These are phyloP conservation scores for Polychytrium aggregatum DNA, from an alignment of 192 early-diverging fungal genomes.

Conservation along the genomic window DNA sequence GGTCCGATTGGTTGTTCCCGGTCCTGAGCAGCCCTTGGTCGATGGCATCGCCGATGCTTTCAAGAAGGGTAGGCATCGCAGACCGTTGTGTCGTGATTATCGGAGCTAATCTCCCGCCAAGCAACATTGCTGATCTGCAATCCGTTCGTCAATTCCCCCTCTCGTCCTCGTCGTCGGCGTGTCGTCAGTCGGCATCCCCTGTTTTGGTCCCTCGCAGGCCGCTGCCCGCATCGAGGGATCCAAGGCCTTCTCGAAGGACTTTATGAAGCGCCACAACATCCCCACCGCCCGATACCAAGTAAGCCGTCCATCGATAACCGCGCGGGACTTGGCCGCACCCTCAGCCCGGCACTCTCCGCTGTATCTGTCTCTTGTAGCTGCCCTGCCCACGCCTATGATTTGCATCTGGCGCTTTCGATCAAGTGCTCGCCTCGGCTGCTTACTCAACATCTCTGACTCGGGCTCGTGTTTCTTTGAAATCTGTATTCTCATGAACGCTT, in stretches of 20 bases:
- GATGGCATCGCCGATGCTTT: conserved; percentile 78
- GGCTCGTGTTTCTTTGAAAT: too few species aligned
- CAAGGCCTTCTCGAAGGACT: conserved; percentile 97
- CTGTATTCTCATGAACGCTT: too few species aligned
- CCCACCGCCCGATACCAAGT: conserved; percentile 86
- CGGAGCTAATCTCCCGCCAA: neutral
- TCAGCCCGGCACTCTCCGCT: too few species aligned
- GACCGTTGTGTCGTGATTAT: neutral
- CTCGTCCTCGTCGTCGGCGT: too few species aligned
- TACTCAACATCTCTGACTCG: too few species aligned
- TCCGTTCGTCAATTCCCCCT: too few species aligned
- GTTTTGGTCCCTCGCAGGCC: conserved; percentile 81
- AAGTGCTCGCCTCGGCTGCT: too few species aligned
- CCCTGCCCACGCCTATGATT: neutral
- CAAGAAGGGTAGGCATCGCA: conserved; percentile 49
- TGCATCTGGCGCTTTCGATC: too few species aligned
- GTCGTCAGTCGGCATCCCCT: conserved; percentile 67
- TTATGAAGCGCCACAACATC: conserved; percentile 92
- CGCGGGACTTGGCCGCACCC: too few species aligned
- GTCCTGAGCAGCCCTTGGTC: conserved; percentile 94
- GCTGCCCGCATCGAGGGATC: conserved; percentile 94
- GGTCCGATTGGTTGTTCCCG: conserved; percentile 77
- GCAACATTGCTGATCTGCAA: too few species aligned
- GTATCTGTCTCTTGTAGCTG: too few species aligned
- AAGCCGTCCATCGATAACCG: too few species aligned